Percentiles rank a stretch among this genome's conserved stretches.
Evolutionary conservation across 441 rosid species (phyloP).

Genomic region (Capsella rubella): DNA sequence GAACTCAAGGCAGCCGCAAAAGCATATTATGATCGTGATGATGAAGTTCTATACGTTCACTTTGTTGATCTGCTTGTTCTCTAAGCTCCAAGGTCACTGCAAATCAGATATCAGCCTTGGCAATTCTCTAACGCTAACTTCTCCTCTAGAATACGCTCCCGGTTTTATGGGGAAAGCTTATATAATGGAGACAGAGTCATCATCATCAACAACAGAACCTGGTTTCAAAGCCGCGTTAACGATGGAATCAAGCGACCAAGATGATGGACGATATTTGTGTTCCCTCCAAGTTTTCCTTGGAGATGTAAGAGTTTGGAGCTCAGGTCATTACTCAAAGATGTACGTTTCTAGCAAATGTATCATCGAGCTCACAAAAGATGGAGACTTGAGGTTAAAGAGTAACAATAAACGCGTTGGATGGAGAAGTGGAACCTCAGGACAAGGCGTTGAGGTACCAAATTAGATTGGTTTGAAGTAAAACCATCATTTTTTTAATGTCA

Average conservation of each 20-base stretch:
- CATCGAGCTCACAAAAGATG: conserved; percentile 65
- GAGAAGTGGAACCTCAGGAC: conserved; percentile 84
- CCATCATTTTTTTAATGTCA: background rate
- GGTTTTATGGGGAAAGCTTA: conserved; percentile 79
- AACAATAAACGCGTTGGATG: conserved; percentile 60
- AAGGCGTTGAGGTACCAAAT: conserved; percentile 82
- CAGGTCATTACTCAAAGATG: conserved; percentile 79
- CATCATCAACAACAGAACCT: conserved; percentile 45
- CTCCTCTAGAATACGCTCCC: conserved; percentile 56
- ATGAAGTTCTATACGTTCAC: conserved; percentile 50
- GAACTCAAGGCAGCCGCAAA: conserved; percentile 12
- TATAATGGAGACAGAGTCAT: conserved; percentile 53
- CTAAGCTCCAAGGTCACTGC: conserved; percentile 45
- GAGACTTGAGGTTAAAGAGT: conserved; percentile 78
- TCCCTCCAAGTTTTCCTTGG: conserved; percentile 78
- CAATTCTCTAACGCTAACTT: conserved; percentile 55
- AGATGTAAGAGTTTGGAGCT: conserved; percentile 89
- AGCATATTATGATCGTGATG: conserved; percentile 33
- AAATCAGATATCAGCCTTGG: conserved; percentile 60
- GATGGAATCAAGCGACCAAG: conserved; percentile 54
- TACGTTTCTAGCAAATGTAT: conserved; percentile 61
- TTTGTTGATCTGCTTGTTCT: conserved; percentile 43
- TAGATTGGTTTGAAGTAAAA: background rate
- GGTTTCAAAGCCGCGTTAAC: conserved; percentile 69
- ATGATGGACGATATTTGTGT: conserved; percentile 60